phyloP scores from a whole-genome alignment of 306 rosid genomes.

The Betula pendula region DNA sequence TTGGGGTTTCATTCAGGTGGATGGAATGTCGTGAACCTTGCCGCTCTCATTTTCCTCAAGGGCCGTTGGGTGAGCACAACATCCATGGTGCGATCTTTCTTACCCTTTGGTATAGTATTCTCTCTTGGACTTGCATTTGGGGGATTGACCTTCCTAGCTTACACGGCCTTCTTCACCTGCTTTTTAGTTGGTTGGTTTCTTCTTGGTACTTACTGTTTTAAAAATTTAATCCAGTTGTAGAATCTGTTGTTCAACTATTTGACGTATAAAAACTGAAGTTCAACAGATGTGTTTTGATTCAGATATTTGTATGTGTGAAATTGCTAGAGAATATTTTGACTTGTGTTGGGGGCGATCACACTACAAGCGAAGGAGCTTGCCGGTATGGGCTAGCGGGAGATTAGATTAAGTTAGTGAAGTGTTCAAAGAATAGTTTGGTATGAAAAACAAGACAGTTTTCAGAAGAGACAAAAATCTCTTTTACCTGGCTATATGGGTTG shows the following conservation, averaged over 20 bases:
- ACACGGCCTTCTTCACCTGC: conserved; percentile 51
- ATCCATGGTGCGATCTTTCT: conserved; percentile 54
- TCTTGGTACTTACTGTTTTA: conserved; percentile 80
- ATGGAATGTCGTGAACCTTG: conserved; percentile 98
- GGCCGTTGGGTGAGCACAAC: conserved; percentile 83
- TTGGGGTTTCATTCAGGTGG: conserved; percentile 63
- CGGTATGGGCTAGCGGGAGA: no score
- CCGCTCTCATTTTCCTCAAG: conserved; percentile 68
- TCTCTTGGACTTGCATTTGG: conserved; percentile 65
- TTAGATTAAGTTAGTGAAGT: no score
- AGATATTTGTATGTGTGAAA: not conserved
- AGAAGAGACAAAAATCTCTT: no score
- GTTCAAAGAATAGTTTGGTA: no score
- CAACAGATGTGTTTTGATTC: conserved; percentile 6
- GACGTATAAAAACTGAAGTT: conserved; percentile 27
- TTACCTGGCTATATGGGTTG: no score
- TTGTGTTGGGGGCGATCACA: no score
- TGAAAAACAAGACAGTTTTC: no score
- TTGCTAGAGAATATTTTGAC: not conserved
- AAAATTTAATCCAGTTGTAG: conserved; percentile 76
- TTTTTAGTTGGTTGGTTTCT: conserved; percentile 87
- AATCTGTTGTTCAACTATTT: not conserved
- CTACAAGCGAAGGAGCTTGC: no score
- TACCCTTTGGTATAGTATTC: conserved; percentile 66
- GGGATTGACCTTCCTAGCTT: conserved; percentile 69